These are phyloP conservation scores for Phytophthora ramorum DNA, from an alignment of 352 stramenopile genomes.

Conservation along the genomic window DNA sequence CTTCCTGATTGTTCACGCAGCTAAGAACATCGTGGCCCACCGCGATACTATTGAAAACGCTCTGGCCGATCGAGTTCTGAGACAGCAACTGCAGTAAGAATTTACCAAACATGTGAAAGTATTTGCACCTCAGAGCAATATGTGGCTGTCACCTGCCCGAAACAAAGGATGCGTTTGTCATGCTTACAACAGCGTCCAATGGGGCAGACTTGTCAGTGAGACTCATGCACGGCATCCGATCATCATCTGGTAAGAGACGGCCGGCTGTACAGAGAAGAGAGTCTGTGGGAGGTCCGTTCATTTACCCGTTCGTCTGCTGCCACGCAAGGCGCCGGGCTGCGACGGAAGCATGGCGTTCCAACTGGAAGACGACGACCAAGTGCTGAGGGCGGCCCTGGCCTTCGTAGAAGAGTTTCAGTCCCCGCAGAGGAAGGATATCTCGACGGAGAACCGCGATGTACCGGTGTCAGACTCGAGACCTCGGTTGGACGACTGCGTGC, in stretches of 20 bases:
- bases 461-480: not conserved
- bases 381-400: not conserved
- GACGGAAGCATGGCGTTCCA: not conserved
- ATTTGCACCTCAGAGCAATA: too few species aligned
- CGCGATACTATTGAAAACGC: conserved; percentile 58
- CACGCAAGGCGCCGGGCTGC: too few species aligned
- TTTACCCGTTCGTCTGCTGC: not conserved
- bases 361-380: not conserved
- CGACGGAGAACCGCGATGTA: not conserved
- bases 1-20: conserved; percentile 50
- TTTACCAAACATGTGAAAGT: too few species aligned
- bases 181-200: too few species aligned
- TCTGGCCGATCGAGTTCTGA: conserved; percentile 18
- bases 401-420: not conserved
- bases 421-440: not conserved
- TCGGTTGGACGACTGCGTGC: not conserved
- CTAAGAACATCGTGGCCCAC: conserved; percentile 43
- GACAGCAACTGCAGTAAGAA: conserved; percentile 9
- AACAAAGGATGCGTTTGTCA: not conserved
- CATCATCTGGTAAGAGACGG: not conserved
- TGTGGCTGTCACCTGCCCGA: too few species aligned
- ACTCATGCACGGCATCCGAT: too few species aligned
- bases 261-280: not conserved
- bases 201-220: too few species aligned
- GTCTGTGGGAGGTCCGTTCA: not conserved